phyloP scores from a whole-genome alignment of 805 yeast species.

The Debaryomyces prosopidis region DNA sequence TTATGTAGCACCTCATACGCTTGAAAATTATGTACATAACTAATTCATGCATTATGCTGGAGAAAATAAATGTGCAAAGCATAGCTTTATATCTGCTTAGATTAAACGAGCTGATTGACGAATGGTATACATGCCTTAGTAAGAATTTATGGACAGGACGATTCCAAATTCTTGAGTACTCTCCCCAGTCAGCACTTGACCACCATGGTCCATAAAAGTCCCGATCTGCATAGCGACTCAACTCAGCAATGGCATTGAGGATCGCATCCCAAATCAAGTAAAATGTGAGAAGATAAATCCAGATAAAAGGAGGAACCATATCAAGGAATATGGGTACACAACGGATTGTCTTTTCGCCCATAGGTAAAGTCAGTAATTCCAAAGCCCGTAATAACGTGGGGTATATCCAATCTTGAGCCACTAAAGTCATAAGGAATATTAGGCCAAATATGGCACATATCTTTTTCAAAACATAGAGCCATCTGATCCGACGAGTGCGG shows the following conservation, averaged over 20 bases:
- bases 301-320: constrained; percentile 75
- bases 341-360: constrained; percentile 39
- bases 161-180: constrained; percentile 93
- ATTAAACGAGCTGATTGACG: constrained; percentile 74
- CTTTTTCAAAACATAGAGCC: constrained; percentile 68
- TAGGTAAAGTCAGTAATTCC: constrained; percentile 50
- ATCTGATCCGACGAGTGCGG: constrained; percentile 66
- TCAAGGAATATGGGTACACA: constrained; percentile 68
- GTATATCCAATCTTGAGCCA: constrained; percentile 73
- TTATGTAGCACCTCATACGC: constrained; percentile 75
- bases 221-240: constrained; percentile 84
- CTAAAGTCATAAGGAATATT: constrained; percentile 74
- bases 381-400: constrained; percentile 69
- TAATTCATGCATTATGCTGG: constrained; percentile 84
- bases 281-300: constrained; percentile 75
- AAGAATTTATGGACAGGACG: constrained; percentile 88
- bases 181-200: constrained; percentile 93
- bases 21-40: constrained; percentile 89
- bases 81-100: constrained; percentile 71
- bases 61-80: constrained; percentile 71
- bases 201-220: constrained; percentile 97
- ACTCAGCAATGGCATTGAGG: constrained; percentile 84
- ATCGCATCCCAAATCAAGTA: constrained; percentile 96
- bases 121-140: constrained; percentile 90
- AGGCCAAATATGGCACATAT: constrained; percentile 83